Base-by-base conservation (phyloP, 2,329 filamentous ascomycete species). In the Xylariales sp. region DNA sequence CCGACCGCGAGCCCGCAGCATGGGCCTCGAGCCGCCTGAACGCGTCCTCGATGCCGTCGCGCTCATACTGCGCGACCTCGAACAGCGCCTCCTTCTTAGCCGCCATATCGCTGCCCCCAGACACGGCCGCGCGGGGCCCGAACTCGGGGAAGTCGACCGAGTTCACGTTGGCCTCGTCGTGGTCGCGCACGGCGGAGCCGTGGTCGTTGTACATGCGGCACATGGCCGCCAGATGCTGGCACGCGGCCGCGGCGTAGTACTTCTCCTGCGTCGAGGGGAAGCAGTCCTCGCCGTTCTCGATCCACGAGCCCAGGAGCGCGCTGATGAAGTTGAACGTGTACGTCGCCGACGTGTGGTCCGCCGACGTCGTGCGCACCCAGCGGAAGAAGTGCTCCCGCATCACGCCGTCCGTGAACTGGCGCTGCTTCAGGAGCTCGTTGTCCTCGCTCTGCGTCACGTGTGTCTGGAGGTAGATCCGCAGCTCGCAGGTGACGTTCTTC, bases 141-240 rank as follows among this genome's bases (percentile, higher is more conserved):
- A 78, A 76, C 52, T 78, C 76, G 0, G 75, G 50, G 52, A 79
- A 80, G 34, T 79, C 72, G 7, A 79, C 45, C 4, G 74, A 76
- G 65, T 79, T 80, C 3, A 80, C 62, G 23, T 78, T 79, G 0
- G 59, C 32, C 62, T 81, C 80, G 2, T 63, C 69, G 0, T 7
- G n/a, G 57, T 79, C 77, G 0, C 77, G 72, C 1, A 41, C 50
- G 0, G 74, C 9, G 1, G 76, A 79, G 1, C 78, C 78, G 34
- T 73, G 75, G 69, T 80, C 78, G 43, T 81, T 80, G 59, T 80
- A 79, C 69, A 75, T 72, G 36, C 71, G 74, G 62, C 72, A 79
- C 70, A 76, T 66, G 49, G 68, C 71, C 16, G 75, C 71, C 5
- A 76, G 71, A 65, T 71, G 69, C 5, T 54, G 69, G 53, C 66